Evolutionary conservation across 345 rosid genomes (phyloP).

Genomic region (Euclidium syriacum): DNA sequence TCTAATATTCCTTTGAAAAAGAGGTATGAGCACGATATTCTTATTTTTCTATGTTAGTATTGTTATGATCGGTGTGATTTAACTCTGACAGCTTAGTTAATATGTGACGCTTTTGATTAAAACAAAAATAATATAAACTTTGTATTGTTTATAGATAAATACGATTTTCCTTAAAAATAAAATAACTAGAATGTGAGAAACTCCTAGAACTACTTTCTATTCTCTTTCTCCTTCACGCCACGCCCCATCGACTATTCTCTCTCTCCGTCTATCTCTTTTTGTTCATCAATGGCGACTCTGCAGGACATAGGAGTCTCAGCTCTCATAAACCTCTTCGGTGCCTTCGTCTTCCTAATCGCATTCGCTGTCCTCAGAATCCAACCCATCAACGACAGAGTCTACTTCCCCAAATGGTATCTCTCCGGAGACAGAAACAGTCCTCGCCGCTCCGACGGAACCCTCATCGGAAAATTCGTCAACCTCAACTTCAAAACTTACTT

Average conservation of each 20-base stretch:
- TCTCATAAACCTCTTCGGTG: slow-evolving; percentile 59
- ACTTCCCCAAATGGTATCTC: slow-evolving; percentile 87
- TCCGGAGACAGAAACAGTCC: slow-evolving; percentile 67
- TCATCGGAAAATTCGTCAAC: slow-evolving; percentile 76
- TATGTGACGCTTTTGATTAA: too few relatives aligned
- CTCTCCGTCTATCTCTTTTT: not conserved
- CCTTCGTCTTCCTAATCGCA: slow-evolving; percentile 75
- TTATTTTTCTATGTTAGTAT: too few relatives aligned
- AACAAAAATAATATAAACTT: too few relatives aligned
- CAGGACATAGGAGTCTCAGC: slow-evolving; percentile 88
- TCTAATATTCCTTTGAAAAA: too few relatives aligned
- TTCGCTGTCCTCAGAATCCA: slow-evolving; percentile 86
- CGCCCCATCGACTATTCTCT: not conserved
- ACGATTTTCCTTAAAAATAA: not conserved
- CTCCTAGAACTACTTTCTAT: not conserved
- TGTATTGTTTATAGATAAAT: too few relatives aligned
- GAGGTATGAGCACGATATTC: too few relatives aligned
- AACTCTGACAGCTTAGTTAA: too few relatives aligned
- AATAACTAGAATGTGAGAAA: not conserved
- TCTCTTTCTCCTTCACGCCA: slow-evolving; percentile 7
- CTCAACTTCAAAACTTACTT: slow-evolving; percentile 67
- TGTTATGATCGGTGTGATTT: too few relatives aligned
- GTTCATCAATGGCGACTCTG: slow-evolving; percentile 72
- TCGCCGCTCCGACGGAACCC: slow-evolving; percentile 42
- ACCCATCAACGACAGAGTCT: slow-evolving; percentile 90